Percentiles rank a stretch among this genome's conserved stretches.
phyloP scores from a whole-genome alignment of 768 basidiomycete species.

The Xerocomellus chrysenteron region DNA sequence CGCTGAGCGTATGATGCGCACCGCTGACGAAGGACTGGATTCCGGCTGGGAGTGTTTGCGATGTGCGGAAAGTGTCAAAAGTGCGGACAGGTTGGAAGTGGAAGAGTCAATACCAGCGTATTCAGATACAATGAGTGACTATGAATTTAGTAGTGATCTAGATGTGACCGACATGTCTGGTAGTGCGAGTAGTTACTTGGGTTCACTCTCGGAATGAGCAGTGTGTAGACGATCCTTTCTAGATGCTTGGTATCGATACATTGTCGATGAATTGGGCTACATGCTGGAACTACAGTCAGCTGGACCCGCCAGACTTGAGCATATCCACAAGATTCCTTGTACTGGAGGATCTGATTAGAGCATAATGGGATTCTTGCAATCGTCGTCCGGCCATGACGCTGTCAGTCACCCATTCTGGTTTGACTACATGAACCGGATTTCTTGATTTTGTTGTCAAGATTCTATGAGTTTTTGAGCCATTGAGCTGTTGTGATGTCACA shows the following conservation, averaged over 20 bases:
- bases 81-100: slow-evolving; percentile 55
- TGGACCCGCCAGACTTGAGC: slow-evolving; percentile 26
- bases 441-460: slow-evolving; percentile 52
- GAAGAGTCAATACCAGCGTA: slow-evolving; percentile 15
- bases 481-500: slow-evolving; percentile 69
- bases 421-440: slow-evolving; percentile 59
- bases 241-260: slow-evolving; percentile 11
- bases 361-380: slow-evolving; percentile 59
- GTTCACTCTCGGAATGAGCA: slow-evolving; percentile 32
- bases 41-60: slow-evolving; percentile 81
- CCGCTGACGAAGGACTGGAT: slow-evolving; percentile 58
- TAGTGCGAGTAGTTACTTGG: slow-evolving; percentile 41
- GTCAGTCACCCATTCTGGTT: slow-evolving; percentile 73
- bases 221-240: neutral
- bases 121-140: slow-evolving; percentile 46
- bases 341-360: slow-evolving; percentile 42
- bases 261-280: neutral
- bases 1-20: slow-evolving; percentile 74
- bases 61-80: slow-evolving; percentile 64
- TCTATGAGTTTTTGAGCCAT: slow-evolving; percentile 69
- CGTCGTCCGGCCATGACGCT: slow-evolving; percentile 61
- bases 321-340: slow-evolving; percentile 42
- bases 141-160: slow-evolving; percentile 54
- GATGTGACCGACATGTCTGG: slow-evolving; percentile 53
- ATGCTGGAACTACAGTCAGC: neutral